Conservation (phyloP, 768 basidiomycete genomes). For the Megacollybia marginata region DNA sequence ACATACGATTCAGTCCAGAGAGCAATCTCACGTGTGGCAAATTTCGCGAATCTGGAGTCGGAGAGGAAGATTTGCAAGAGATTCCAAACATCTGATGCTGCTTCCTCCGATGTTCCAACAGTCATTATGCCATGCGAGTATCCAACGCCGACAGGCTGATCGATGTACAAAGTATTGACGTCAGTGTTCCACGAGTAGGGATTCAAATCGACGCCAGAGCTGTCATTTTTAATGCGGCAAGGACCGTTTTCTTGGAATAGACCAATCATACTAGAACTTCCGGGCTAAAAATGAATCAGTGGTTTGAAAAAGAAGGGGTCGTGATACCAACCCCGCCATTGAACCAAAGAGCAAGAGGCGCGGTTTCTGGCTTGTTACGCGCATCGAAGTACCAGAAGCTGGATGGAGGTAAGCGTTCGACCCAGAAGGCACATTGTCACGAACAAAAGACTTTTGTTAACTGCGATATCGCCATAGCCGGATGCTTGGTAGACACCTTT, state of each 20-base stretch:
- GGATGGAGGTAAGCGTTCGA: background rate
- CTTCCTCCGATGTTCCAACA: slow-evolving; percentile 44
- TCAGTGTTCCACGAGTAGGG: slow-evolving; percentile 54
- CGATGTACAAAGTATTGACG: slow-evolving; percentile 53
- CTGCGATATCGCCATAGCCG: slow-evolving; percentile 54
- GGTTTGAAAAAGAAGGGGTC: background rate
- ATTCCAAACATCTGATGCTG: slow-evolving; percentile 52
- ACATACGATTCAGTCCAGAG: slow-evolving; percentile 57
- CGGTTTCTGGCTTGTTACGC: slow-evolving; percentile 51
- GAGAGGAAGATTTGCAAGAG: slow-evolving; percentile 58
- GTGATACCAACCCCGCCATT: slow-evolving; percentile 42
- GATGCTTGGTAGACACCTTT: slow-evolving; percentile 55
- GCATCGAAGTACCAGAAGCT: slow-evolving; percentile 71
- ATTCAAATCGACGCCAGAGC: slow-evolving; percentile 38
- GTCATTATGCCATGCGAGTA: slow-evolving; percentile 46
- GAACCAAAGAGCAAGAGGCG: slow-evolving; percentile 62
- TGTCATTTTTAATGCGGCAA: slow-evolving; percentile 56
- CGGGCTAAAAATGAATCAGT: slow-evolving; percentile 27
- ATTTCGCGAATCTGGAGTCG: slow-evolving; percentile 46
- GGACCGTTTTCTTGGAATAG: slow-evolving; percentile 74
- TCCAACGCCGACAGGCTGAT: slow-evolving; percentile 57
- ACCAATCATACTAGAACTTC: slow-evolving; percentile 52
- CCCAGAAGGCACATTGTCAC: background rate
- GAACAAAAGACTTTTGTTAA: slow-evolving; percentile 53
- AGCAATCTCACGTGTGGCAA: slow-evolving; percentile 36